Percentiles rank a stretch among this genome's conserved stretches.
These are phyloP conservation scores for Pyronema omphalodes DNA, from an alignment of 495 filamentous ascomycete genomes.

Conservation along the genomic window DNA sequence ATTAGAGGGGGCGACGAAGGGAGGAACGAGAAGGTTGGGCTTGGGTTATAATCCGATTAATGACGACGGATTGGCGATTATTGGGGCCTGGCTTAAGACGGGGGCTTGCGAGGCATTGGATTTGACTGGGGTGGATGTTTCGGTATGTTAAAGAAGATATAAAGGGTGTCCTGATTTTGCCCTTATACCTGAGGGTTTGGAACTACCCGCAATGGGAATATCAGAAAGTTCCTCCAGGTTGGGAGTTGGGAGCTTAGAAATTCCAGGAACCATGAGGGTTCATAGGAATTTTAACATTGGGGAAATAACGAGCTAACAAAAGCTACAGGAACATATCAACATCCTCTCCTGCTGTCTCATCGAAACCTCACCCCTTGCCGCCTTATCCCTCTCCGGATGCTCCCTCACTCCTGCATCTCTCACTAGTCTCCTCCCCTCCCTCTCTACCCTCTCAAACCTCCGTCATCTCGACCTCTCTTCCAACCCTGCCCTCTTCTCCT, in stretches of 20 bases:
- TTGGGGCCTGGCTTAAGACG: slow-evolving; percentile 52
- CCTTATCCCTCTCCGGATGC: slow-evolving; percentile 75
- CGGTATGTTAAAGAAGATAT: slow-evolving; percentile 7
- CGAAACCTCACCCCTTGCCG: slow-evolving; percentile 48
- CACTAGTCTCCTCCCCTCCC: slow-evolving; percentile 53
- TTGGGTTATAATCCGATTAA: slow-evolving; percentile 66
- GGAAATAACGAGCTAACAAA: not conserved
- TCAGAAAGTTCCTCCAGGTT: not conserved
- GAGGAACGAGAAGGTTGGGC: slow-evolving; percentile 57
- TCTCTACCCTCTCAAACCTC: slow-evolving; percentile 54
- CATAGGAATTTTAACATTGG: too few relatives aligned
- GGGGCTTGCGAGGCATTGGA: slow-evolving; percentile 77
- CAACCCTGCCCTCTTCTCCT: slow-evolving; percentile 62
- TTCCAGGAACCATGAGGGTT: too few relatives aligned
- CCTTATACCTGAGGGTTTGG: not conserved
- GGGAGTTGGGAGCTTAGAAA: too few relatives aligned
- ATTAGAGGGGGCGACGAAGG: slow-evolving; percentile 54
- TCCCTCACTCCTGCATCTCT: slow-evolving; percentile 54
- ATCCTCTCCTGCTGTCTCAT: slow-evolving; percentile 40
- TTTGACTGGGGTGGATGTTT: slow-evolving; percentile 73
- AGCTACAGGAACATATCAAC: slow-evolving; percentile 40
- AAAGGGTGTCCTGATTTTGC: not conserved
- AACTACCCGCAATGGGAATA: not conserved
- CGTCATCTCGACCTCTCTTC: slow-evolving; percentile 83
- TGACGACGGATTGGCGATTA: slow-evolving; percentile 51